Evolutionary conservation across 140 eudicot species (phyloP).

Genomic region (Oenanthe javanica): DNA sequence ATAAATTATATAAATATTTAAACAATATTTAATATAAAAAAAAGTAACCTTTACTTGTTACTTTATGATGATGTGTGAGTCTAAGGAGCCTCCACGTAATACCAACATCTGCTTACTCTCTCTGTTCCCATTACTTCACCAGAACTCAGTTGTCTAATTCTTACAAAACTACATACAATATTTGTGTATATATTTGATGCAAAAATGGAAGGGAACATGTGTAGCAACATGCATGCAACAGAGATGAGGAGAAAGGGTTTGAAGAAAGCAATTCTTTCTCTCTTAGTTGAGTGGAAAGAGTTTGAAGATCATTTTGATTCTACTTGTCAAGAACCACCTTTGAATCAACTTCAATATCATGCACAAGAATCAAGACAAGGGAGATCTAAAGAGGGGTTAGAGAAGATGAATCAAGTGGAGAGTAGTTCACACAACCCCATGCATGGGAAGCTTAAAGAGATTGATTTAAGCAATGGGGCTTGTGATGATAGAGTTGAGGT

Average conservation of each 20-base stretch:
- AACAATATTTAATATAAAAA: too few species aligned
- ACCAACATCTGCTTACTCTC: background rate
- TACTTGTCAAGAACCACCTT: background rate
- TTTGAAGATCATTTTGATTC: slow-evolving; percentile 5
- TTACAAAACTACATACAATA: background rate
- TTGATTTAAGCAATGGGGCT: background rate
- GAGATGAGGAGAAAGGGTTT: background rate
- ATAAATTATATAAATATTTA: too few species aligned
- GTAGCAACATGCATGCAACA: background rate
- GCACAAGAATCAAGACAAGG: background rate
- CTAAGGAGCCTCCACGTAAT: background rate
- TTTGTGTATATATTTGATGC: background rate
- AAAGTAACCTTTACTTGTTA: too few species aligned
- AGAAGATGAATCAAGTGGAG: background rate
- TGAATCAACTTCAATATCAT: background rate
- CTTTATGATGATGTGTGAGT: background rate
- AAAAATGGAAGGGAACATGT: background rate
- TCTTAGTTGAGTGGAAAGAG: slow-evolving; percentile 6
- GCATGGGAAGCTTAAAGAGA: background rate
- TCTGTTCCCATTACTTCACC: background rate
- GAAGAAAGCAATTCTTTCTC: slow-evolving; percentile 1
- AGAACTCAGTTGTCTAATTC: background rate
- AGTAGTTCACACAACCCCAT: background rate
- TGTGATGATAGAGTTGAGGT: background rate
- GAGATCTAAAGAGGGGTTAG: background rate